A percentile compares a stretch with the other conserved stretches of the same genome.
phyloP scores from a whole-genome alignment of 768 basidiomycete genomes.

The Saitozyma sp. region DNA sequence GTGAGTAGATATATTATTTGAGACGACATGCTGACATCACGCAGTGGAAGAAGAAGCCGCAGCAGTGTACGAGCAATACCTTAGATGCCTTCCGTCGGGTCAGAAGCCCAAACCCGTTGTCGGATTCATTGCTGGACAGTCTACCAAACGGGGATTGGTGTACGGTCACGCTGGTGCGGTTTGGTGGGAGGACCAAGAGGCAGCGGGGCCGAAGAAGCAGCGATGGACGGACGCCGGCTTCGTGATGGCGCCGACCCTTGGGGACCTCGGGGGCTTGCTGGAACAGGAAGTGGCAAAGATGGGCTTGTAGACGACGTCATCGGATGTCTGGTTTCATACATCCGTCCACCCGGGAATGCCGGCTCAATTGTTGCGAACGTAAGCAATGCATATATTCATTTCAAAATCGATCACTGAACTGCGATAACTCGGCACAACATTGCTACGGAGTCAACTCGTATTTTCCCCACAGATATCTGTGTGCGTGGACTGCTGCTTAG shows the following conservation, averaged over 20 bases:
- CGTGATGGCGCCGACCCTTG: conserved; percentile 7
- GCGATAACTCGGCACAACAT: too few species aligned
- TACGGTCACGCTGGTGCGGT: conserved; percentile 20
- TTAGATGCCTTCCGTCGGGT: not conserved
- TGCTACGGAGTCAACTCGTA: too few species aligned
- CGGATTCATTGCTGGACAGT: conserved; percentile 12
- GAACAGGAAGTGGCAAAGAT: too few species aligned
- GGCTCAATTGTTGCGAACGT: too few species aligned
- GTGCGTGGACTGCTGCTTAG: too few species aligned
- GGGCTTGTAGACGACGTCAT: too few species aligned
- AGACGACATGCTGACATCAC: not conserved
- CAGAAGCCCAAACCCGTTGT: conserved; percentile 11
- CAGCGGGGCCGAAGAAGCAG: conserved; percentile 9
- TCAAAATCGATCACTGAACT: too few species aligned
- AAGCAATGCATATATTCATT: too few species aligned
- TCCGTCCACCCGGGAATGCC: too few species aligned
- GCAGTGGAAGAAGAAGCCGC: conserved; percentile 19
- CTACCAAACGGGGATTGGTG: conserved; percentile 12
- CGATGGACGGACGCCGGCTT: conserved; percentile 15
- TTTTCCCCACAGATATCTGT: too few species aligned
- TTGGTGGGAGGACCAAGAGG: conserved; percentile 11
- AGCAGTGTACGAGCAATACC: conserved; percentile 8
- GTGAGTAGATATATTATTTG: not conserved
- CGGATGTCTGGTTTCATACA: too few species aligned
- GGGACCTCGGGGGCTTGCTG: conserved; percentile 14